These are phyloP conservation scores for Cryptosporidium parvum DNA, from an alignment of 169 alveolate genomes.

Conservation along the genomic window DNA sequence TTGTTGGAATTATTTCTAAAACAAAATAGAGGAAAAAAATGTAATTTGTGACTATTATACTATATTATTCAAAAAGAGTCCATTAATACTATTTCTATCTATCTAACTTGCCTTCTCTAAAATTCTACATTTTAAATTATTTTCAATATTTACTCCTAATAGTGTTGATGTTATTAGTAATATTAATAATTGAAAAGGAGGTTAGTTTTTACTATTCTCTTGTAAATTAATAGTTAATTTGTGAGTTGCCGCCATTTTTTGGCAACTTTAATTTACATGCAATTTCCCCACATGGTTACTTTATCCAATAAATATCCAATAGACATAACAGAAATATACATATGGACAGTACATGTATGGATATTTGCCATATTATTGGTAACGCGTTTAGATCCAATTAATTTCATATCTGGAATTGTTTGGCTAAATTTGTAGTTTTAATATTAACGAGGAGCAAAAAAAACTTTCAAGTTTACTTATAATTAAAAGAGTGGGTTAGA, in stretches of 20 bases:
- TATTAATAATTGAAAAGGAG: too few species aligned
- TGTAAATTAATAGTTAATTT: neutral
- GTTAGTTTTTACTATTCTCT: too few species aligned
- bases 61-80: too few species aligned
- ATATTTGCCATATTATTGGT: slow-evolving; percentile 14
- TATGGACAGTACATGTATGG: neutral
- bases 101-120: too few species aligned
- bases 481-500: neutral
- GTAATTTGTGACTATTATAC: too few species aligned
- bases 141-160: too few species aligned
- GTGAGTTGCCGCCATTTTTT: neutral
- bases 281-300: slow-evolving; percentile 27
- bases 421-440: neutral
- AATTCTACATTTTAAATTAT: too few species aligned
- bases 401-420: neutral
- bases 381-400: neutral
- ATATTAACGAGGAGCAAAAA: neutral
- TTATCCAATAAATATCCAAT: slow-evolving; percentile 4
- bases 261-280: neutral
- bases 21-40: too few species aligned
- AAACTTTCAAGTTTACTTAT: neutral
- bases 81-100: too few species aligned
- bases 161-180: too few species aligned
- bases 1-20: too few species aligned
- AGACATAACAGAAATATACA: slow-evolving; percentile 17